Base-by-base conservation (phyloP, 1,284 basidiomycete species). In the Hypsizygus ulmarius region DNA sequence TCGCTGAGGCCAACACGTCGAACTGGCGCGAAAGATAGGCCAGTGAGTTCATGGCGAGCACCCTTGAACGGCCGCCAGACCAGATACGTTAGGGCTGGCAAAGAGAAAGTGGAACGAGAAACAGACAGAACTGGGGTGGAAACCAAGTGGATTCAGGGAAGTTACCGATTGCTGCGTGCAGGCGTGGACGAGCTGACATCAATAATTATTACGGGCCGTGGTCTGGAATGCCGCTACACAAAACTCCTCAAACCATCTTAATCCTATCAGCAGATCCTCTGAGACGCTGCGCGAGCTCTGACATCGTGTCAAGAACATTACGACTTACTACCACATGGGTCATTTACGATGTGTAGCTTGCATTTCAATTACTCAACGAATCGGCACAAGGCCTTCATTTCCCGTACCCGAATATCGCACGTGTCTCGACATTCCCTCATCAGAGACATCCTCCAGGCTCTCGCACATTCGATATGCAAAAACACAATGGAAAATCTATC, bases 1-100 rank as follows among this genome's bases (percentile, higher is more conserved):
- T 65, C 50, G 63, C 67, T 53, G 77, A 67, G 41, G 78, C 76
- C 50, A 83, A 67, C 46, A 75, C 78, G 66, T 87, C 83, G 68
- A 84, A 79, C 59, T 84, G 81, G 57, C 81, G 79, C 53, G 85
- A 84, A 44, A 87, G 71, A 66, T 84, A 81, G 8, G 74, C 71
- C 57, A 87, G 77, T 55, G 82, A 82, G 68, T 87, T 87, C 84
- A 87, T 87, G 57, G 57, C 55, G 50, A 53, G 46, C 33, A 34
- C 47, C 44, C 40, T 15, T 33, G 51, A 30, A n/a, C 15, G 36
- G 33, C 38, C 43, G 21, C 43, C 40, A 43, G 39, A 21, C 43
- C 40, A 43, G 39, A 21, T 21, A 47, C 36, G 36, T 21, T 3
- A 25, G 21, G 21, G 21, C 21, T 25, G 3, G 21, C 21, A 7